Evolutionary conservation across 768 basidiomycete genomes (phyloP).

Genomic region (Suillus brevipes): DNA sequence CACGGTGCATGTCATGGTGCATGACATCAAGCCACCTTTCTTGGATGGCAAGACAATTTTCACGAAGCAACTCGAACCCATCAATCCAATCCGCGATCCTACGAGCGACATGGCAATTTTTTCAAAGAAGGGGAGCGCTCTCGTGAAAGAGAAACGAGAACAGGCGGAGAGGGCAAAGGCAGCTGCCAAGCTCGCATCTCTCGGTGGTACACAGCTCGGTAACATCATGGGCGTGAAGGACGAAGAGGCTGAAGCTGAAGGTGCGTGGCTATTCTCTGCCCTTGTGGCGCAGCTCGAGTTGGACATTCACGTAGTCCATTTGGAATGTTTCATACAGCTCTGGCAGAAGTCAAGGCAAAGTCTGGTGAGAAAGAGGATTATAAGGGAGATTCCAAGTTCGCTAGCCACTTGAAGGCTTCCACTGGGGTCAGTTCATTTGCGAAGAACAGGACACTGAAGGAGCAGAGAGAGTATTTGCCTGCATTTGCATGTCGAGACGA

Average conservation of each 20-base stretch:
- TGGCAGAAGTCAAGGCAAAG: constrained; percentile 48
- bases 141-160: constrained; percentile 95
- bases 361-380: constrained; percentile 64
- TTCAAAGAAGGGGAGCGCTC: constrained; percentile 91
- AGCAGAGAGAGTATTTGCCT: constrained; percentile 95
- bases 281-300: constrained; percentile 45
- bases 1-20: constrained; percentile 95
- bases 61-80: constrained; percentile 95
- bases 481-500: constrained; percentile 98
- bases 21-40: constrained; percentile 96
- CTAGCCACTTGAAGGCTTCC: constrained; percentile 83
- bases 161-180: constrained; percentile 96
- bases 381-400: constrained; percentile 96
- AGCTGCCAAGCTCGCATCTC: constrained; percentile 88
- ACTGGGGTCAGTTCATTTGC: constrained; percentile 82
- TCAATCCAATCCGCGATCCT: constrained; percentile 92
- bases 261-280: constrained; percentile 47
- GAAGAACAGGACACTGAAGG: constrained; percentile 78
- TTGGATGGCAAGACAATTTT: constrained; percentile 94
- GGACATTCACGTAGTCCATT: constrained; percentile 77
- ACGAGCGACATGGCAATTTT: constrained; percentile 96
- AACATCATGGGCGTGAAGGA: constrained; percentile 98
- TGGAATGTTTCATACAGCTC: constrained; percentile 46
- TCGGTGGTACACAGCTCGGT: constrained; percentile 92
- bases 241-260: constrained; percentile 89